These are phyloP conservation scores for Pinus tabuliformis DNA, from an alignment of 75 land plant genomes.

Conservation along the genomic window DNA sequence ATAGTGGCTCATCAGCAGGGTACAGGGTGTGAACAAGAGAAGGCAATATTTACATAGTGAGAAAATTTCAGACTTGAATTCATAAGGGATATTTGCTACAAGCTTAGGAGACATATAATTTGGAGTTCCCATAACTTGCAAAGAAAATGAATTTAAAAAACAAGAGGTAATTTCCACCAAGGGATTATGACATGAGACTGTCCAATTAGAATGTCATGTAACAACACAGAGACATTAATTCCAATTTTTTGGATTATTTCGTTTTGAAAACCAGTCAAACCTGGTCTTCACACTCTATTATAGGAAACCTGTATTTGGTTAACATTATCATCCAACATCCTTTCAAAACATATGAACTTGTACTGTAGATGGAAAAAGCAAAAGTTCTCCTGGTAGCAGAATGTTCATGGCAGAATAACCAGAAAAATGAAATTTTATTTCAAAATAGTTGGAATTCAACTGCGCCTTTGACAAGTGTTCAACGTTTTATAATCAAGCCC, in stretches of 20 bases:
- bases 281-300: neutral
- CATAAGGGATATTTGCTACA: conserved; percentile 96
- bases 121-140: conserved; percentile 90
- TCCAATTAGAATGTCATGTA: neutral
- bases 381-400: neutral
- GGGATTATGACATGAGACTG: neutral
- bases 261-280: neutral
- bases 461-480: no score
- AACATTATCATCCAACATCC: no score
- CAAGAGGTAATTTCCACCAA: neutral
- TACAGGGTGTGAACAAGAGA: neutral
- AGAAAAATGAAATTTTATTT: no score
- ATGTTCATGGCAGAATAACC: neutral
- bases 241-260: neutral
- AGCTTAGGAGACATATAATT: conserved; percentile 92
- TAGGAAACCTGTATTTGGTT: no score
- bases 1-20: neutral
- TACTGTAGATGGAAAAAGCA: neutral
- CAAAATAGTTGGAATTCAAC: no score
- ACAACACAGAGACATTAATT: neutral
- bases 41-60: conserved; percentile 59
- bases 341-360: neutral
- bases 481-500: no score
- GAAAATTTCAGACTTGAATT: conserved; percentile 90
- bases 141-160: neutral